Conservation (phyloP, 106 monocot species). For the Agapanthus africanus region DNA sequence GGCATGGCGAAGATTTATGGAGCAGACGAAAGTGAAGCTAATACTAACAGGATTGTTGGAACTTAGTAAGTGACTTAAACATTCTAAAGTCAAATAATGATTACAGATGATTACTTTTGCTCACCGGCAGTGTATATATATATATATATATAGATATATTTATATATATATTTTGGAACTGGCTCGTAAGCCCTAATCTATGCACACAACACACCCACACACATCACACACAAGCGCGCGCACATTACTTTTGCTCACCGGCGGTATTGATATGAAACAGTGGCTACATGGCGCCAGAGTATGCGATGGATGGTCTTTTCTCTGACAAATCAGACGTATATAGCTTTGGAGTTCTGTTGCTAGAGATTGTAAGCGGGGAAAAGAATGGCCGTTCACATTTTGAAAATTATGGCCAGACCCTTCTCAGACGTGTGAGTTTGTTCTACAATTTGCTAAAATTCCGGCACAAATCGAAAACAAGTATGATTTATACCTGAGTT, state of each 20-base stretch:
- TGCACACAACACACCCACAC: too few species aligned
- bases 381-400: constrained; percentile 1
- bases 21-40: constrained; percentile 14
- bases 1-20: too few species aligned
- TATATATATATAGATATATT: too few species aligned
- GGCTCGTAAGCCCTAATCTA: too few species aligned
- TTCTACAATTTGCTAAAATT: too few species aligned
- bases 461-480: neutral
- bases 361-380: constrained; percentile 7
- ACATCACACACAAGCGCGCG: too few species aligned
- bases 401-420: neutral
- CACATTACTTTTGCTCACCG: neutral
- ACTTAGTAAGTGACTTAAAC: constrained; percentile 22
- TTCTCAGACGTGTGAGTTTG: neutral
- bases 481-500: neutral
- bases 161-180: too few species aligned
- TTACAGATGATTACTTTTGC: too few species aligned
- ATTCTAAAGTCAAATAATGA: neutral
- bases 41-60: constrained; percentile 34
- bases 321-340: constrained; percentile 4
- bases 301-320: constrained; percentile 1
- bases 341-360: constrained; percentile 5
- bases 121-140: too few species aligned
- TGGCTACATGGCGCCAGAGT: constrained; percentile 42
- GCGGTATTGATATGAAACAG: constrained; percentile 19